A percentile compares a stretch with the other conserved stretches of the same genome.
Conservation (phyloP, 345 rosid genomes). For the Lumnitzera littorea region DNA sequence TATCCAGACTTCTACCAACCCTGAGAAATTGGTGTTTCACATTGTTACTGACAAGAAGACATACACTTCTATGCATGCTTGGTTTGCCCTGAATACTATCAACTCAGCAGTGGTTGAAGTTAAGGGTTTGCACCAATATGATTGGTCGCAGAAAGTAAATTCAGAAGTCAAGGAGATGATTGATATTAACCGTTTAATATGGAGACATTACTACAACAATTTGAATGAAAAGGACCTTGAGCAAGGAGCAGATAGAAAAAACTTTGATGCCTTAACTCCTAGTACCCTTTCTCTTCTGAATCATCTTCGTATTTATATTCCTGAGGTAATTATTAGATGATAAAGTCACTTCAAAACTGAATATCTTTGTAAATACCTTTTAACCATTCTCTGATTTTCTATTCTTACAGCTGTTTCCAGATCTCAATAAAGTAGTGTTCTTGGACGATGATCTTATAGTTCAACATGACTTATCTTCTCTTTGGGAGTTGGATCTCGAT, state of each 20-base stretch:
- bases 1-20: conserved; percentile 45
- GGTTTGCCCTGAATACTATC: conserved; percentile 80
- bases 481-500: conserved; percentile 73
- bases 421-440: conserved; percentile 78
- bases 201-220: conserved; percentile 47
- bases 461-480: conserved; percentile 71
- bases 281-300: conserved; percentile 67
- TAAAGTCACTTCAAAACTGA: conserved; percentile 6
- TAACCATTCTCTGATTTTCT: conserved; percentile 26
- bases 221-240: conserved; percentile 46
- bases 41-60: conserved; percentile 94
- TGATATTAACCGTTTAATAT: conserved; percentile 57
- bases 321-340: conserved; percentile 43
- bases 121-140: conserved; percentile 87
- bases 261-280: conserved; percentile 51
- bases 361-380: conserved; percentile 10
- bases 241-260: conserved; percentile 28
- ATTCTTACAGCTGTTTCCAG: conserved; percentile 76
- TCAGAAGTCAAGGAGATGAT: conserved; percentile 63
- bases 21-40: conserved; percentile 74
- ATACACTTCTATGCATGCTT: conserved; percentile 84
- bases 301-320: conserved; percentile 77
- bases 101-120: conserved; percentile 71
- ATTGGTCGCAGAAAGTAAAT: conserved; percentile 79
- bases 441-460: conserved; percentile 89